A percentile compares a stretch with the other conserved stretches of the same genome.
These are phyloP conservation scores for Cornus florida DNA, from an alignment of 148 eudicot genomes.

Conservation along the genomic window DNA sequence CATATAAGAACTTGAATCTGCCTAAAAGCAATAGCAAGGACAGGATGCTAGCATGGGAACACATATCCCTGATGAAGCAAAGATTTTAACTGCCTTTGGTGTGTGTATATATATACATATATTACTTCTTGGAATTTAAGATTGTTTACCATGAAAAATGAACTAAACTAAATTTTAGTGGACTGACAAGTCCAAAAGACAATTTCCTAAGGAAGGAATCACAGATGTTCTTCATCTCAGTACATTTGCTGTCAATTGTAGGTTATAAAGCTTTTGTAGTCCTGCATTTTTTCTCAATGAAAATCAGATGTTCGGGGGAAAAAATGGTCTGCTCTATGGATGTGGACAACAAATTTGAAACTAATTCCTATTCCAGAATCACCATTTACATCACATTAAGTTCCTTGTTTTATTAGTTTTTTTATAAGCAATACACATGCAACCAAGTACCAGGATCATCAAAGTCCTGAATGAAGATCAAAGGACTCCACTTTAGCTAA, in stretches of 20 bases:
- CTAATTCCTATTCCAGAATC: no score
- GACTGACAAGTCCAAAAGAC: not conserved
- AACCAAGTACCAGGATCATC: not conserved
- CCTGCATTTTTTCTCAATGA: not conserved
- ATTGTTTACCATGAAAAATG: slow-evolving; percentile 1
- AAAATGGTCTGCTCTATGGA: no score
- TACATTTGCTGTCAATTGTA: not conserved
- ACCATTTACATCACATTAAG: no score
- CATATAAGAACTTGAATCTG: no score
- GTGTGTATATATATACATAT: no score
- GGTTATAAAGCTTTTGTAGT: not conserved
- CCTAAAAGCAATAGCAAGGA: not conserved
- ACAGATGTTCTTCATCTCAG: not conserved
- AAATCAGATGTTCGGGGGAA: not conserved
- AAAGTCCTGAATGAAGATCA: not conserved
- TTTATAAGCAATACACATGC: no score
- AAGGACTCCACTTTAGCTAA: not conserved
- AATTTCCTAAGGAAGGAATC: not conserved
- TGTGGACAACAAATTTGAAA: not conserved
- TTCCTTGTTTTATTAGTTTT: no score
- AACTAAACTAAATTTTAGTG: not conserved
- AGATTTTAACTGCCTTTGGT: not conserved
- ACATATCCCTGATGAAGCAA: not conserved
- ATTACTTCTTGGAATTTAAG: not conserved
- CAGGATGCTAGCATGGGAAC: not conserved